phyloP scores from a whole-genome alignment of 805 yeast species.

The Candida loeiensis region DNA sequence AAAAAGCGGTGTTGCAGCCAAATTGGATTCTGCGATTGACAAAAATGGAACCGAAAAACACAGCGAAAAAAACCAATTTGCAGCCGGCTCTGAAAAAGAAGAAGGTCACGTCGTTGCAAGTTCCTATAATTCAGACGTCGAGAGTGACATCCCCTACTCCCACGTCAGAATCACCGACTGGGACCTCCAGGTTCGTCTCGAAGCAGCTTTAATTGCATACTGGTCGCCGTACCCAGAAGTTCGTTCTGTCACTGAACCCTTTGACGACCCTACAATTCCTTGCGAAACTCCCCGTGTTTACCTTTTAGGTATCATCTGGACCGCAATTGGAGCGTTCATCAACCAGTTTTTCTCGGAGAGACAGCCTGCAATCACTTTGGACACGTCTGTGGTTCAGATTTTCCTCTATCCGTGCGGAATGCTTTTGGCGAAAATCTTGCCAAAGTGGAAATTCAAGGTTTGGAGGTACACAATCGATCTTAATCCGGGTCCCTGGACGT shows the following conservation, averaged over 20 bases:
- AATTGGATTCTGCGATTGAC: slow-evolving; percentile 1
- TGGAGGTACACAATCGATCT: slow-evolving; percentile 37
- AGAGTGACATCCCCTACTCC: neutral
- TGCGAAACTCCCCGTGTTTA: slow-evolving; percentile 56
- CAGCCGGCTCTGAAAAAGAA: too few relatives aligned
- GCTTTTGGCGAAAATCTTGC: slow-evolving; percentile 30
- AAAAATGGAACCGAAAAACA: too few relatives aligned
- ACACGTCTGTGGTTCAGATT: slow-evolving; percentile 44
- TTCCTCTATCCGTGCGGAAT: slow-evolving; percentile 45
- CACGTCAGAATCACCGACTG: slow-evolving; percentile 20
- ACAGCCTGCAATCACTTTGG: slow-evolving; percentile 44
- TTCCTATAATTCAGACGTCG: neutral
- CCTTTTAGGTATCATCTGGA: slow-evolving; percentile 48
- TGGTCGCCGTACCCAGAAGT: slow-evolving; percentile 42
- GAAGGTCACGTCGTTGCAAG: neutral
- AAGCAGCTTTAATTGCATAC: slow-evolving; percentile 36
- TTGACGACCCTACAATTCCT: slow-evolving; percentile 47
- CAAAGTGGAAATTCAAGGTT: slow-evolving; percentile 27
- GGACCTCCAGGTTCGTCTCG: slow-evolving; percentile 32
- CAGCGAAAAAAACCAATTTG: too few relatives aligned
- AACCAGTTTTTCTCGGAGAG: slow-evolving; percentile 56
- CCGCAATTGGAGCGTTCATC: slow-evolving; percentile 51
- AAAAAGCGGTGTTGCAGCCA: neutral
- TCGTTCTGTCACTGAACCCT: slow-evolving; percentile 40
- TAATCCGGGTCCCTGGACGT: slow-evolving; percentile 64